These are phyloP conservation scores for Cutaneotrichosporon sp. DNA, from an alignment of 1,284 basidiomycete species.

Conservation along the genomic window DNA sequence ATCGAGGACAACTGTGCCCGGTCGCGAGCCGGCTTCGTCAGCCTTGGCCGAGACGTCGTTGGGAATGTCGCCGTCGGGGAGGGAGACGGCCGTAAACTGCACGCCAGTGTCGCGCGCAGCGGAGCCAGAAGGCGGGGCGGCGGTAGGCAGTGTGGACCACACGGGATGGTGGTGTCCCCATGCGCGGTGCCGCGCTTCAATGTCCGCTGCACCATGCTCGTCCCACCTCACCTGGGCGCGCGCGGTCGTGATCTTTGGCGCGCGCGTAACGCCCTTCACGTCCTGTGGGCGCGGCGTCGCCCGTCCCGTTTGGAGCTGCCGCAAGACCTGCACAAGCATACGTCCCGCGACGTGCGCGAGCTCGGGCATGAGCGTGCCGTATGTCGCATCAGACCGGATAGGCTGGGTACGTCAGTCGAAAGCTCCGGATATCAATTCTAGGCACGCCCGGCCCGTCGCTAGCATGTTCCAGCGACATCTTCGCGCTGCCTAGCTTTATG, in stretches of 20 bases:
- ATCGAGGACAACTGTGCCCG: slow-evolving; percentile 44
- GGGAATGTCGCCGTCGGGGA: background rate
- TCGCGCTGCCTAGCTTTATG: background rate
- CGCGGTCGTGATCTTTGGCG: slow-evolving; percentile 58
- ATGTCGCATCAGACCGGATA: slow-evolving; percentile 54
- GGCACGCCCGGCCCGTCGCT: background rate
- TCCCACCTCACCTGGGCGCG: slow-evolving; percentile 59
- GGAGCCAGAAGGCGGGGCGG: slow-evolving; percentile 3
- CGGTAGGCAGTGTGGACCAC: slow-evolving; percentile 30
- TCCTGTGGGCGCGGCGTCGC: slow-evolving; percentile 54
- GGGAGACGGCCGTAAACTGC: slow-evolving; percentile 10
- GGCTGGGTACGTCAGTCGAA: slow-evolving; percentile 41
- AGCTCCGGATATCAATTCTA: background rate
- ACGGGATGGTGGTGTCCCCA: slow-evolving; percentile 64
- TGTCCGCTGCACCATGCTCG: slow-evolving; percentile 58
- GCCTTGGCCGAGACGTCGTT: background rate
- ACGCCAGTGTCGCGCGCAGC: background rate
- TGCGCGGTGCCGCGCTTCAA: slow-evolving; percentile 57
- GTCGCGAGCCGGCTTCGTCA: slow-evolving; percentile 7
- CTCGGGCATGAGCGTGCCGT: slow-evolving; percentile 55
- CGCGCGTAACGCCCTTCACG: slow-evolving; percentile 51
- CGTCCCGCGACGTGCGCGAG: slow-evolving; percentile 64
- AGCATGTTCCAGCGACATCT: background rate
- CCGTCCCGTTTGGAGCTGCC: slow-evolving; percentile 57
- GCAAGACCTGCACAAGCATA: slow-evolving; percentile 64